Conservation (phyloP, 345 rosid species). For the Populus alba region DNA sequence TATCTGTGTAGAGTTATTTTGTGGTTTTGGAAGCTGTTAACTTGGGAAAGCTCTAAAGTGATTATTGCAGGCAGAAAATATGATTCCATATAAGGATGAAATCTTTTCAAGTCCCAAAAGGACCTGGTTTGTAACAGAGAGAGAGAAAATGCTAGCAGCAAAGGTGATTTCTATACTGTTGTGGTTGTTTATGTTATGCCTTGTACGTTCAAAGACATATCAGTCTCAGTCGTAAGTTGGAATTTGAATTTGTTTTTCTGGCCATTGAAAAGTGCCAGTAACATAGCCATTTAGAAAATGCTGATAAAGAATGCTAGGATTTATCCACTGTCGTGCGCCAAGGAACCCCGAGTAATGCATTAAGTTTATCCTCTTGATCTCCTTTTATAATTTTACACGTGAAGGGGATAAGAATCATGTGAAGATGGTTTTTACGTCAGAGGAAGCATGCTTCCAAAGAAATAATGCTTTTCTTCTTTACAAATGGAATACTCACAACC, state of each 20-base stretch:
- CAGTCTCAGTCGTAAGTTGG: neutral
- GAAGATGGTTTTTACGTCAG: neutral
- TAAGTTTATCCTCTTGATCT: neutral
- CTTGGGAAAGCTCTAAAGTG: neutral
- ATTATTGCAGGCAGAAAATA: conserved; percentile 75
- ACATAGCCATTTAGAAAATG: neutral
- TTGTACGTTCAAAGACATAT: neutral
- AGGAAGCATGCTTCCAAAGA: too few relatives aligned
- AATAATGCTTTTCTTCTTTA: neutral
- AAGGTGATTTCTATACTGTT: conserved; percentile 41
- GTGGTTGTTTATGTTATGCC: neutral
- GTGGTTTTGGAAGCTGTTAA: neutral
- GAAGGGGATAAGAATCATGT: neutral
- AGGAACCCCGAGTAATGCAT: neutral
- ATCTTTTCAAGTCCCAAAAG: conserved; percentile 85
- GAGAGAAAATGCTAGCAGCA: conserved; percentile 71
- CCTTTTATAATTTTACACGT: neutral
- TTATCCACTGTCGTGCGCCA: neutral
- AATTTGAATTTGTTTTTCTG: neutral
- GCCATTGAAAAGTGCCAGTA: neutral
- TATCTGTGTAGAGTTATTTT: neutral
- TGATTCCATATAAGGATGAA: conserved; percentile 81
- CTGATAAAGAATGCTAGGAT: neutral
- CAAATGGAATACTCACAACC: too few relatives aligned
- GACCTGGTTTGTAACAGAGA: conserved; percentile 89